phyloP scores from a whole-genome alignment of 1,284 basidiomycete genomes.

The Farysia itapuensis region DNA sequence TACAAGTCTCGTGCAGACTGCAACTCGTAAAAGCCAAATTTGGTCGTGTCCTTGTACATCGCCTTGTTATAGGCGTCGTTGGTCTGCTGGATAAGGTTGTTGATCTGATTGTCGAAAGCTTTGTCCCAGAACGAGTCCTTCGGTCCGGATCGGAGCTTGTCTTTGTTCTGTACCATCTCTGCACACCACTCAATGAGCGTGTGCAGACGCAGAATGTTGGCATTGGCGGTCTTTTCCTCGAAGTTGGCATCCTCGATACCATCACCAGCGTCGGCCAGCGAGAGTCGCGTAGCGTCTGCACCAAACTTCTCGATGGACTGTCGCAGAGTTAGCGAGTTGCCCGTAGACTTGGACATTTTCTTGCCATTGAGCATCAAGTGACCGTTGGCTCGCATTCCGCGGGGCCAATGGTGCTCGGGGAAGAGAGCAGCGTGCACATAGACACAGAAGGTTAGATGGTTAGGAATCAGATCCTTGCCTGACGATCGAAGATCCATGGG shows the following conservation, averaged over 20 bases:
- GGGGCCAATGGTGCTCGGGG: constrained; percentile 89
- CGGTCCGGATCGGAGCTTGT: constrained; percentile 68
- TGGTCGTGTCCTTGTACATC: constrained; percentile 93
- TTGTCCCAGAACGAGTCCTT: constrained; percentile 66
- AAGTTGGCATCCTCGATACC: constrained; percentile 98
- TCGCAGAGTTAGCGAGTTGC: constrained; percentile 61
- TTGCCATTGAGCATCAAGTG: constrained; percentile 97
- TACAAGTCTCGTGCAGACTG: constrained; percentile 94
- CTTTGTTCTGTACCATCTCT: constrained; percentile 70
- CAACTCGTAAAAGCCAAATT: constrained; percentile 94
- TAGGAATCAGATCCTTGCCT: constrained; percentile 96
- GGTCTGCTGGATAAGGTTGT: constrained; percentile 77
- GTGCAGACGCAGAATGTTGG: constrained; percentile 90
- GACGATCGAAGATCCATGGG: constrained; percentile 97
- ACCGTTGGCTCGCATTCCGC: constrained; percentile 89
- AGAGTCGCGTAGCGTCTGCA: constrained; percentile 86
- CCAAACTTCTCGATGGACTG: constrained; percentile 70
- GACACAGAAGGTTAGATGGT: constrained; percentile 91
- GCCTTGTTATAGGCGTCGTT: constrained; percentile 68
- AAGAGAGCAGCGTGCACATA: constrained; percentile 95
- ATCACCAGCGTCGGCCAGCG: constrained; percentile 94
- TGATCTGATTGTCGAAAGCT: constrained; percentile 89
- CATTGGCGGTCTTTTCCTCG: constrained; percentile 97
- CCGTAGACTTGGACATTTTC: constrained; percentile 98
- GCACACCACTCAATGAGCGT: constrained; percentile 91